Percentiles rank a stretch among this genome's conserved stretches.
phyloP scores from a whole-genome alignment of 2,329 filamentous ascomycete genomes.

The Sordariomycetes sp. region DNA sequence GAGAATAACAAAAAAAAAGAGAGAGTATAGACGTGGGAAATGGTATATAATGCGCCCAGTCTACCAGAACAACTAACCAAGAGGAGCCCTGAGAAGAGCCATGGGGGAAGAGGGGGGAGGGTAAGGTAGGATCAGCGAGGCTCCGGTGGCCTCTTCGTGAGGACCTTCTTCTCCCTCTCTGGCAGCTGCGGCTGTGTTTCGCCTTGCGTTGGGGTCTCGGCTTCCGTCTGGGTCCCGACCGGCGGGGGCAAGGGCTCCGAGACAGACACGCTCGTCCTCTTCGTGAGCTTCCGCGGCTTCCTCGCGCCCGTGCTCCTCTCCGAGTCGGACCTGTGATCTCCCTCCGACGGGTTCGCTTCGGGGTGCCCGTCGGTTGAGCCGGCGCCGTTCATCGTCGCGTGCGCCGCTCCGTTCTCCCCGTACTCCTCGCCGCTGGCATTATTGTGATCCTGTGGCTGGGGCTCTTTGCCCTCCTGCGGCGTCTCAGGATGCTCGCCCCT shows the following conservation, averaged over 20 bases:
- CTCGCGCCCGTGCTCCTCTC: not conserved
- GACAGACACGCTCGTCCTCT: not conserved
- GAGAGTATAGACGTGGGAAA: not conserved
- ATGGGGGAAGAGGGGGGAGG: not conserved
- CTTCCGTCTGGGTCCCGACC: not conserved
- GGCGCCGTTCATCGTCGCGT: not conserved
- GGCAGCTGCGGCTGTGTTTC: not conserved
- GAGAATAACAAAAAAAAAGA: not conserved
- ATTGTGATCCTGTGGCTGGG: no score
- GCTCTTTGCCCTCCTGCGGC: no score
- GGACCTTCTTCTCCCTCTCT: not conserved
- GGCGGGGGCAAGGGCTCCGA: not conserved
- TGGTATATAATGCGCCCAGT: no score
- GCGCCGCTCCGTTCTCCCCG: not conserved
- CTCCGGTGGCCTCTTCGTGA: slow-evolving; percentile 2
- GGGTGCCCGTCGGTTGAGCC: not conserved
- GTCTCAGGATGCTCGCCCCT: not conserved
- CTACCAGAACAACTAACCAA: no score
- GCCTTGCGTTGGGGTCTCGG: not conserved
- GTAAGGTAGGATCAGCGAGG: not conserved
- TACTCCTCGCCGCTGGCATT: no score
- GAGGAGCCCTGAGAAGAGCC: not conserved
- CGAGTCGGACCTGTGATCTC: not conserved
- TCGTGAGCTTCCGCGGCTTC: not conserved
- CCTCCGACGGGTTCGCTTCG: not conserved